These are phyloP conservation scores for Alternaria gaisen DNA, from an alignment of 2,329 filamentous ascomycete species.

Conservation along the genomic window DNA sequence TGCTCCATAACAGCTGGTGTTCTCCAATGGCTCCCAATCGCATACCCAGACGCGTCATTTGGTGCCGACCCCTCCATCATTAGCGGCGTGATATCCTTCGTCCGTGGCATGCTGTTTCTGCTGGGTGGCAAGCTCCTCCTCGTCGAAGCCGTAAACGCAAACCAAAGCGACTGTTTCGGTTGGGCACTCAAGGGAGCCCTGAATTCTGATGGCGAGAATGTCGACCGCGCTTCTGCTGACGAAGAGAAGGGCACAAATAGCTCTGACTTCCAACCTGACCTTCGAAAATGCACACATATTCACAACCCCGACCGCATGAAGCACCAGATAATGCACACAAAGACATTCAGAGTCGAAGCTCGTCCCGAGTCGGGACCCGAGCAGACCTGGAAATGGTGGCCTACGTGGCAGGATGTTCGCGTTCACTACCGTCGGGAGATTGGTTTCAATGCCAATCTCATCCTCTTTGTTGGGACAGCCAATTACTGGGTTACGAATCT, in stretches of 20 bases:
- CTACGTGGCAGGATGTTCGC: constrained; percentile 1
- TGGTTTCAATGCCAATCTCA: not conserved
- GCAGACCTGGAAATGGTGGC: constrained; percentile 1
- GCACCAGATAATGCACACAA: not conserved
- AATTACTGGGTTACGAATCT: not conserved
- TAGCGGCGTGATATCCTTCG: not conserved
- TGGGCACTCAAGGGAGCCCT: constrained; percentile 4
- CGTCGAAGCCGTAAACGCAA: constrained; percentile 6
- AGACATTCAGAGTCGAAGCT: not conserved
- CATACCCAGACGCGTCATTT: not conserved
- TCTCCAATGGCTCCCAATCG: not conserved
- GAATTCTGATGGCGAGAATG: not conserved
- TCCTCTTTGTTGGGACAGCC: not conserved
- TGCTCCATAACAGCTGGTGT: not conserved
- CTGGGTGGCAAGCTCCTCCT: constrained; percentile 1
- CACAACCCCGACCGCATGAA: constrained; percentile 2
- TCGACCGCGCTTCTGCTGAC: not conserved
- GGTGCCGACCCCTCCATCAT: not conserved
- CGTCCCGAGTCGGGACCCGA: not conserved
- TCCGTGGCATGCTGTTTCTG: not conserved
- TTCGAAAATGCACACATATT: not conserved
- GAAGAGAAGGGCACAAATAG: not conserved
- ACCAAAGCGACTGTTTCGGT: constrained; percentile 4
- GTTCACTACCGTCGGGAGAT: not conserved
- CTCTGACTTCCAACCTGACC: not conserved